Base-by-base conservation (phyloP, 2,329 filamentous ascomycete species). In the Stachybotrys chartarum region DNA sequence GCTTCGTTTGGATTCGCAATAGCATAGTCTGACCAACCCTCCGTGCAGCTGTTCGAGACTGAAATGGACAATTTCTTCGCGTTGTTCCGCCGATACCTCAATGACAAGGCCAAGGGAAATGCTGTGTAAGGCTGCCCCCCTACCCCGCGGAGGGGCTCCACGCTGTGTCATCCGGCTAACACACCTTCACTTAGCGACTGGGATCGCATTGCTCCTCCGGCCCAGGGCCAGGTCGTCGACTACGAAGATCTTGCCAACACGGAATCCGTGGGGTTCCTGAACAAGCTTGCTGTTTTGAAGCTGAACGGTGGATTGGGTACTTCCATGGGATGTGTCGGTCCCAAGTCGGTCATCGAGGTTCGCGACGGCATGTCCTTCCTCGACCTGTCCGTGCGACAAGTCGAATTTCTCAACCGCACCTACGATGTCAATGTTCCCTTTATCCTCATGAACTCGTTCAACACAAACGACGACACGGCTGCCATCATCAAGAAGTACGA, bases 11-110 rank as follows among this genome's bases (percentile, higher is more conserved):
- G 14, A 24, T 16, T 6, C 18, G 17, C 46, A 45, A 7, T 6
- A 12, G 10, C 32, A 32, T 11, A 32, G 17, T 5, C n/a, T 12
- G 53, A 32, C 57, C 58, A 54, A 63, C 56, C 35, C 30, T 17
- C n/a, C 10, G 24, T 51, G 64, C 63, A 90, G 90, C 85, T 95
- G 63, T 97, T 97, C 75, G 93, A 97, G 79, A 95, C 92, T 5
- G 93, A 99, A 78, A 97, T 97, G 92, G 94, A 99, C 84, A 99
- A 99, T 86, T 99, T 99, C 83, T 99, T 99, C 72, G 88, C 91
- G 58, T 88, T 99, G 59, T 99, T 99, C 87, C 89, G 94, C 71
- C 86, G 94, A 77, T 99, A 97, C 77, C 81, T 99, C 61, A 97
- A 97, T 72, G 94, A 97, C 80, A 96, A 97, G 82, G 93, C 94